phyloP scores from a whole-genome alignment of 2,329 filamentous ascomycete genomes.

The Dryadomyces quercivorus region DNA sequence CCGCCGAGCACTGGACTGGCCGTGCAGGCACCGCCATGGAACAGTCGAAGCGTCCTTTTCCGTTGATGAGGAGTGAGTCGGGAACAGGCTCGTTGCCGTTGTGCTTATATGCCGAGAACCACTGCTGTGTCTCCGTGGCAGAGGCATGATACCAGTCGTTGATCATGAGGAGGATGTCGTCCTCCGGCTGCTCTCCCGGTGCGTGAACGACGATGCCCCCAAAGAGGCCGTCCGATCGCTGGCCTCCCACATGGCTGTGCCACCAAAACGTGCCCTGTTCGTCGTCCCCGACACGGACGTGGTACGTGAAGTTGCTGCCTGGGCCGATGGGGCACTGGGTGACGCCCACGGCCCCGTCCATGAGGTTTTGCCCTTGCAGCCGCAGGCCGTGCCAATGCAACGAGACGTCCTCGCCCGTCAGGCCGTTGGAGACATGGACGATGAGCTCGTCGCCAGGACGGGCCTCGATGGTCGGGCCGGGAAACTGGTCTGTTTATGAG shows the following conservation, averaged over 20 bases:
- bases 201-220: slow-evolving; percentile 5
- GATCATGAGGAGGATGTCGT: slow-evolving; percentile 1
- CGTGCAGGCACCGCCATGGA: slow-evolving; percentile 27
- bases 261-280: slow-evolving; percentile 57
- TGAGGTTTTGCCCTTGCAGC: slow-evolving; percentile 31
- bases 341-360: slow-evolving; percentile 57
- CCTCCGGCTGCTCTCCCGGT: background rate
- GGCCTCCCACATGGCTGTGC: slow-evolving; percentile 4
- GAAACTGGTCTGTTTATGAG: slow-evolving; percentile 3
- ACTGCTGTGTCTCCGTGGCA: background rate
- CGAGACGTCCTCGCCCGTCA: slow-evolving; percentile 1
- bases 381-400: slow-evolving; percentile 6
- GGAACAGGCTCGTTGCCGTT: slow-evolving; percentile 24
- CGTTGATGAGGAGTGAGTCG: slow-evolving; percentile 34
- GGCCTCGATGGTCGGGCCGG: slow-evolving; percentile 5
- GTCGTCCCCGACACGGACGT: slow-evolving; percentile 42
- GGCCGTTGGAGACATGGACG: slow-evolving; percentile 4
- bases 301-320: slow-evolving; percentile 52
- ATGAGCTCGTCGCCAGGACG: slow-evolving; percentile 5
- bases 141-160: slow-evolving; percentile 7
- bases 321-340: slow-evolving; percentile 55
- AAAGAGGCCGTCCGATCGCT: slow-evolving; percentile 5
- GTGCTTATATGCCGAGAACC: background rate
- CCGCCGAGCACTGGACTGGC: slow-evolving; percentile 30
- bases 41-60: slow-evolving; percentile 29